phyloP scores from a whole-genome alignment of 2,329 filamentous ascomycete species.

The Diaporthe batatas region DNA sequence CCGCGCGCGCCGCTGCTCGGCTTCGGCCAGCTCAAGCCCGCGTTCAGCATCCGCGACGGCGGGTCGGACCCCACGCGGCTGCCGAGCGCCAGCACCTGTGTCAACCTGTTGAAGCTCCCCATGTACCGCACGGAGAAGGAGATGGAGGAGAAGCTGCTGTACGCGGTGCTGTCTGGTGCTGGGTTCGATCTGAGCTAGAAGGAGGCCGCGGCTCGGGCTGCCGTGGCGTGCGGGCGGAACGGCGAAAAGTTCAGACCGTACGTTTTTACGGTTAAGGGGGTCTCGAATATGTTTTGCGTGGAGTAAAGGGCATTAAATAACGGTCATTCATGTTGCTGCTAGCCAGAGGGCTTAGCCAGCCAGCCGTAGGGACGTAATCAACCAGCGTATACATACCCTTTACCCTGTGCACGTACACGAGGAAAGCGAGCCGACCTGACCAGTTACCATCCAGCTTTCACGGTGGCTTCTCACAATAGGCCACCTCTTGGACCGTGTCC shows the following conservation, averaged over 20 bases:
- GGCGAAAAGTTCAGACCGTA: too few relatives aligned
- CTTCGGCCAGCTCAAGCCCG: slow-evolving; percentile 86
- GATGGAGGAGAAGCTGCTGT: slow-evolving; percentile 85
- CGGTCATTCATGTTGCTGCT: too few relatives aligned
- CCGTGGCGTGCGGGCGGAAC: neutral
- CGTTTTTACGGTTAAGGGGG: neutral
- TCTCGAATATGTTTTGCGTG: neutral
- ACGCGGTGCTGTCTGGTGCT: slow-evolving; percentile 89
- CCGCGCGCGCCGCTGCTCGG: slow-evolving; percentile 90
- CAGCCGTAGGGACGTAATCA: too few relatives aligned
- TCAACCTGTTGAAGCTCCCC: slow-evolving; percentile 93
- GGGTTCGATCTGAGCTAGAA: slow-evolving; percentile 85
- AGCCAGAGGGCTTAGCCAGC: too few relatives aligned
- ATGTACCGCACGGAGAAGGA: slow-evolving; percentile 76
- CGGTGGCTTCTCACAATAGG: too few relatives aligned
- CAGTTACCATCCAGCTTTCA: too few relatives aligned
- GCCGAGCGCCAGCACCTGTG: slow-evolving; percentile 95
- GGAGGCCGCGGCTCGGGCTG: too few relatives aligned
- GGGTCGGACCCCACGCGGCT: slow-evolving; percentile 81
- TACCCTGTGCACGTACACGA: too few relatives aligned
- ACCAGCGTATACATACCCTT: too few relatives aligned
- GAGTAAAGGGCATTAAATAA: slow-evolving; percentile 2
- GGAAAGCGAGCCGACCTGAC: too few relatives aligned
- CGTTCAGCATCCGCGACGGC: slow-evolving; percentile 90
- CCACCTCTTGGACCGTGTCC: too few relatives aligned